Evolutionary conservation across 164 flowering plant genomes (phyloP).

Genomic region (Magnolia officinalis): DNA sequence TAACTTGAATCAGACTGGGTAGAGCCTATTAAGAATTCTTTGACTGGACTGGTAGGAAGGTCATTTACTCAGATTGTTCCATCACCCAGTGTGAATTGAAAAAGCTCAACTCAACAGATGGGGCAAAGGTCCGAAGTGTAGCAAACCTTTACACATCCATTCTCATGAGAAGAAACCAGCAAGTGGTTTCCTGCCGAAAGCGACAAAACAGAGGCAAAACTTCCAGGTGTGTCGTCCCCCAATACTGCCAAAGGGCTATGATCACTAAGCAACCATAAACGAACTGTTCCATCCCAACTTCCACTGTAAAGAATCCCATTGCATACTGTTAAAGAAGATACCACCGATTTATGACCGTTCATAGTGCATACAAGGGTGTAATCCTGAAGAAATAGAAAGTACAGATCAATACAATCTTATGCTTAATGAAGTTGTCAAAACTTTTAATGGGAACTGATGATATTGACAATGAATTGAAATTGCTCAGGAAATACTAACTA

Average conservation of each 20-base stretch:
- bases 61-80: not conserved
- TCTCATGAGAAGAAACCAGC: slow-evolving; percentile 67
- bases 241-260: slow-evolving; percentile 77
- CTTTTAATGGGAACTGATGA: not conserved
- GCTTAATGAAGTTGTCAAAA: not conserved
- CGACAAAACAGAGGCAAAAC: slow-evolving; percentile 50
- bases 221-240: slow-evolving; percentile 58
- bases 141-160: slow-evolving; percentile 67
- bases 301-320: slow-evolving; percentile 91
- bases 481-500: not conserved
- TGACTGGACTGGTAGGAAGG: not conserved
- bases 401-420: not conserved
- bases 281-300: slow-evolving; percentile 97
- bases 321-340: slow-evolving; percentile 55
- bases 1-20: not conserved
- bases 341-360: slow-evolving; percentile 87
- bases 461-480: not conserved
- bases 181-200: slow-evolving; percentile 42
- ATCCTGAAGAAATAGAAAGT: slow-evolving; percentile 47
- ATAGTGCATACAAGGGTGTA: slow-evolving; percentile 57
- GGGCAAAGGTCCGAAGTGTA: not conserved
- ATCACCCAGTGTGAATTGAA: not conserved
- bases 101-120: not conserved
- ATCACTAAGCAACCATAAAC: slow-evolving; percentile 79
- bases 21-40: not conserved